Percentiles rank a stretch among this genome's conserved stretches.
Conservation (phyloP, 1,284 basidiomycete species). For the Cutaneotrichosporon cavernicola region DNA sequence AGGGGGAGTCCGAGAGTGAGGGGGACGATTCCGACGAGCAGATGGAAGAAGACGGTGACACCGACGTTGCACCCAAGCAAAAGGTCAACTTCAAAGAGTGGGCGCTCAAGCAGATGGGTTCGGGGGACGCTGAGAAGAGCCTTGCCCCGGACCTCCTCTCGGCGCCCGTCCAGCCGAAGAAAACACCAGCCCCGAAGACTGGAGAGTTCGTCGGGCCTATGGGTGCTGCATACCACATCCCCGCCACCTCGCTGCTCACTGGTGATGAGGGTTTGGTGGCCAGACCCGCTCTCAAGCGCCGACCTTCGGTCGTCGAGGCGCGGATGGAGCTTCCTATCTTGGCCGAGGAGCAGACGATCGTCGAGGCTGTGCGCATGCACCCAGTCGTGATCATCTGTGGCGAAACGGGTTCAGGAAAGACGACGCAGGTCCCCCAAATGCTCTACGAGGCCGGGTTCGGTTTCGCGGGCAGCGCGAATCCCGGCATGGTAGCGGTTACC, state of each 20-base stretch:
- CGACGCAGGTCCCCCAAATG: constrained; percentile 95
- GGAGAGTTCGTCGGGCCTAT: constrained; percentile 50
- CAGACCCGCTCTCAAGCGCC: constrained; percentile 66
- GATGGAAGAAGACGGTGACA: constrained; percentile 29
- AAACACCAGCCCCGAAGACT: constrained; percentile 25
- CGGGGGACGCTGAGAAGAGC: not conserved
- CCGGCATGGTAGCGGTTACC: constrained; percentile 96
- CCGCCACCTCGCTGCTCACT: constrained; percentile 45
- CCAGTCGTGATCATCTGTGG: constrained; percentile 73
- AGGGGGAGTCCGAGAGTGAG: constrained; percentile 27
- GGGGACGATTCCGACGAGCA: constrained; percentile 25
- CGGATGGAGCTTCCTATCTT: constrained; percentile 83
- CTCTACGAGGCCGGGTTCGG: constrained; percentile 95
- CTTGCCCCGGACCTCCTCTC: constrained; percentile 28
- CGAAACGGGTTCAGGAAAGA: constrained; percentile 96
- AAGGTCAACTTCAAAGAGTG: constrained; percentile 73
- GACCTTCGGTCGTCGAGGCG: constrained; percentile 71
- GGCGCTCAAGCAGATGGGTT: constrained; percentile 67
- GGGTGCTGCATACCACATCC: constrained; percentile 44
- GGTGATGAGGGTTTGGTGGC: constrained; percentile 40
- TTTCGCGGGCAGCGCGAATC: constrained; percentile 80
- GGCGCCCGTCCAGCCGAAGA: constrained; percentile 22
- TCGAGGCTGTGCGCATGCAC: constrained; percentile 86
- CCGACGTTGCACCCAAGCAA: constrained; percentile 39
- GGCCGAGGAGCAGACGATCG: constrained; percentile 89